Base-by-base conservation (phyloP, 345 rosid genomes). In the Rhodomyrtus tomentosa region DNA sequence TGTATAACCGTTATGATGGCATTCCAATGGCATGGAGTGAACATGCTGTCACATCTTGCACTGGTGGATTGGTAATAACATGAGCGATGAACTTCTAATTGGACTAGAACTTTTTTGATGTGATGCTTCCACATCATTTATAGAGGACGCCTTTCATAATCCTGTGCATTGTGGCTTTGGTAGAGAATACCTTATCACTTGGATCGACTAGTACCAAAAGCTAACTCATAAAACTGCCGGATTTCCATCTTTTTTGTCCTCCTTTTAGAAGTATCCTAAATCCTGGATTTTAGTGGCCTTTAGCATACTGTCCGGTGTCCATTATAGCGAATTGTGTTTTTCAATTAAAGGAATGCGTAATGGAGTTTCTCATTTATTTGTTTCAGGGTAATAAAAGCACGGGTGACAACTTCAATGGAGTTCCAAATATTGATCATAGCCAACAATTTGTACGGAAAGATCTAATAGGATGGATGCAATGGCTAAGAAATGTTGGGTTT, bases 391-490 rank as follows among this genome's bases (percentile, higher is more conserved):
- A 89, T 80, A 83, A 86, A 85, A 96, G 99, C 91, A 95, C 96
- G 0, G 99, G 98, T n/a, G 98, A 94, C 90, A 96, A 95, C 86
- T 96, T 96, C 89, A 84, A 91, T 55, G 99, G 98, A 59, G 95
- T 95, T 86, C 99, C 99, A 85, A 96, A 96, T 91, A 89, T 96
- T 89, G 99, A 96, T 88, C 98, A 96, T 54, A 90, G 89, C 87
- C 98, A 96, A 86, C 88, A 90, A 56, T 95, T 96, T 92, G 99
- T 96, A 80, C 92, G 96, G 82, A 96, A 93, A 89, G 99, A 96
- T 91, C 91, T 94, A 72, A 89, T 85, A 48, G 89, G 84, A 36
- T 96, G 98, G 99, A 89, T 96, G 91, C 92, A 87, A 80, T 91
- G 98, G 99, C 84, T 96, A 36, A 92, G 92, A 32, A 82, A 86